Conservation (phyloP, 192 early-diverging fungal species). For the Pecoramyces ruminantium region DNA sequence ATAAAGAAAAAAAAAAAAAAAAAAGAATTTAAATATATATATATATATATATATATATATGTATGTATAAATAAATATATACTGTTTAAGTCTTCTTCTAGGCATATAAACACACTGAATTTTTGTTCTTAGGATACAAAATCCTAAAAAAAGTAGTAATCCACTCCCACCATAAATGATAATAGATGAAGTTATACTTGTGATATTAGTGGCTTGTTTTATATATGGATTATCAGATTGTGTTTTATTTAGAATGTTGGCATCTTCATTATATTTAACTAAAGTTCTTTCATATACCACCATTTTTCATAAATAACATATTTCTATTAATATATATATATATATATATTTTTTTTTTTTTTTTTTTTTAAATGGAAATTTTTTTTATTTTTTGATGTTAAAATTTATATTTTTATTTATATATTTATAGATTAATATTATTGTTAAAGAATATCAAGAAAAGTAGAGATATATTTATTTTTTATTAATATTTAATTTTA, state of each 20-base stretch:
- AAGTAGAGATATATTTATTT: no score
- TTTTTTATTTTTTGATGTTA: no score
- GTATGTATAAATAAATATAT: background rate
- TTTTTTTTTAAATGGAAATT: no score
- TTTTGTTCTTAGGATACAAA: background rate
- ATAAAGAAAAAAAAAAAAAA: no score
- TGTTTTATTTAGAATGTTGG: background rate
- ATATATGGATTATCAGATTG: background rate
- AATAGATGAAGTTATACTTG: background rate
- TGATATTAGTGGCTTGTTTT: background rate
- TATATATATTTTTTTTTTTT: no score
- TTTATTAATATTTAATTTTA: no score
- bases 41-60: no score
- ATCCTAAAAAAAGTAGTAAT: background rate
- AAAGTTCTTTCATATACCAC: background rate
- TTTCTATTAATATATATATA: background rate
- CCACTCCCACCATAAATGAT: background rate
- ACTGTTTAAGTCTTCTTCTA: background rate
- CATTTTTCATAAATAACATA: background rate
- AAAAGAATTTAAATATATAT: no score
- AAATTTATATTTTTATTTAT: no score
- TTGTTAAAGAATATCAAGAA: no score
- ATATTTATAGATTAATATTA: no score
- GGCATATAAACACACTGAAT: background rate
- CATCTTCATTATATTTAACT: background rate